phyloP scores from a whole-genome alignment of 192 early-diverging fungal genomes.

The Rhizophagus prolifer region DNA sequence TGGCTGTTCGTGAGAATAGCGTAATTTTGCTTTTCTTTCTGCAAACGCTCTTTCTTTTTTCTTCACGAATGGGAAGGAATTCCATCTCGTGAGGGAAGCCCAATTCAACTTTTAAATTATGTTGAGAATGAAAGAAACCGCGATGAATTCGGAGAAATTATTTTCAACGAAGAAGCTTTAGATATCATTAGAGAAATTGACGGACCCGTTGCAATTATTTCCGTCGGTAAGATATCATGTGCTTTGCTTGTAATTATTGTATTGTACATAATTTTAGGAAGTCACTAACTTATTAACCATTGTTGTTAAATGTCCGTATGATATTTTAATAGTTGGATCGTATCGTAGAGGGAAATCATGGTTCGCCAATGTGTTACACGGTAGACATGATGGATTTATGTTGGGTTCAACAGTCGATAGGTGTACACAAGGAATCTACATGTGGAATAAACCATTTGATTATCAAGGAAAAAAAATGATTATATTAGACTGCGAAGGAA shows the following conservation, averaged over 20 bases:
- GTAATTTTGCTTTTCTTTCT: not conserved
- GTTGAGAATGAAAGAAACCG: not conserved
- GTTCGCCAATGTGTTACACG: constrained; percentile 17
- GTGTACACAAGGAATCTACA: constrained; percentile 24
- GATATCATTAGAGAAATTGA: constrained; percentile 20
- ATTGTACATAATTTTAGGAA: not conserved
- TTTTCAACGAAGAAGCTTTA: not conserved
- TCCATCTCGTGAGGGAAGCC: constrained; percentile 8
- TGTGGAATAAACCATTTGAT: constrained; percentile 25
- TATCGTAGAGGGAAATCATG: constrained; percentile 30
- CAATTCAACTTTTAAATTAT: constrained; percentile 20
- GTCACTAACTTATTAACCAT: not conserved
- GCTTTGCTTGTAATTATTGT: not conserved
- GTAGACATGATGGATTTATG: constrained; percentile 26
- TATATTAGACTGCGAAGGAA: constrained; percentile 22
- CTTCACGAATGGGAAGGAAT: not conserved
- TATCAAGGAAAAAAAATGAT: constrained; percentile 11
- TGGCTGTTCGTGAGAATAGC: too few species aligned
- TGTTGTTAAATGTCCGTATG: not conserved
- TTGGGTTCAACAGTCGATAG: constrained; percentile 15
- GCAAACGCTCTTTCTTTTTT: too few species aligned
- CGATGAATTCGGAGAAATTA: not conserved
- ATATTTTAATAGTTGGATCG: constrained; percentile 6
- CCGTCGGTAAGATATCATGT: constrained; percentile 7
- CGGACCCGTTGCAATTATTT: constrained; percentile 12